These are phyloP conservation scores for Clonostachys chloroleuca DNA, from an alignment of 2,329 filamentous ascomycete species.

Conservation along the genomic window DNA sequence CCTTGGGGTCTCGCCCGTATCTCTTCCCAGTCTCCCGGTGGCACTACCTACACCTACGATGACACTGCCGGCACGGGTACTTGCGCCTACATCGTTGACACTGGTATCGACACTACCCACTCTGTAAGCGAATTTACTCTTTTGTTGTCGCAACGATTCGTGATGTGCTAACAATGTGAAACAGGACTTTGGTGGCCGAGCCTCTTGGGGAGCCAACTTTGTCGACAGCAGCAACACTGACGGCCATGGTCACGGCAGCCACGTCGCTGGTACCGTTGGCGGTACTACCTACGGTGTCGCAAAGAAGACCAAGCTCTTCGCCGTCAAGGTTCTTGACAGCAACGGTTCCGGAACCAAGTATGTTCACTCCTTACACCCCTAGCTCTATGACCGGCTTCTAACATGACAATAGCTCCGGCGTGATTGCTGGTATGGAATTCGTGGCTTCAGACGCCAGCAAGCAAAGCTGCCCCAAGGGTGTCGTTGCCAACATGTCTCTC, in stretches of 20 bases:
- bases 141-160: too few species aligned
- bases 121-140: slow-evolving; percentile 15
- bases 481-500: slow-evolving; percentile 51
- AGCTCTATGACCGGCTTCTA: neutral
- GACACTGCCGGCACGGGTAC: slow-evolving; percentile 27
- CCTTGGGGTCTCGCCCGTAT: slow-evolving; percentile 34
- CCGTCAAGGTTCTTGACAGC: slow-evolving; percentile 38
- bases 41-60: slow-evolving; percentile 28
- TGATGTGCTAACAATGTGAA: slow-evolving; percentile 1
- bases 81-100: slow-evolving; percentile 40
- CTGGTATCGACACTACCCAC: slow-evolving; percentile 30
- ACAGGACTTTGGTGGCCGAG: slow-evolving; percentile 35
- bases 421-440: slow-evolving; percentile 38
- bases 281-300: slow-evolving; percentile 36
- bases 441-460: slow-evolving; percentile 25
- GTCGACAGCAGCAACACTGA: slow-evolving; percentile 27
- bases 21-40: slow-evolving; percentile 19
- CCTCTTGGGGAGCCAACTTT: slow-evolving; percentile 30
- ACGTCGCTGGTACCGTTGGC: slow-evolving; percentile 39
- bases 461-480: slow-evolving; percentile 31
- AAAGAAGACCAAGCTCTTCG: slow-evolving; percentile 35
- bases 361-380: slow-evolving; percentile 28
- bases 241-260: slow-evolving; percentile 41
- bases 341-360: slow-evolving; percentile 26
- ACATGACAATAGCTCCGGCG: slow-evolving; percentile 22